Evolutionary conservation across 179 eudicot genomes (phyloP).

Genomic region (Carnegiea gigantea): DNA sequence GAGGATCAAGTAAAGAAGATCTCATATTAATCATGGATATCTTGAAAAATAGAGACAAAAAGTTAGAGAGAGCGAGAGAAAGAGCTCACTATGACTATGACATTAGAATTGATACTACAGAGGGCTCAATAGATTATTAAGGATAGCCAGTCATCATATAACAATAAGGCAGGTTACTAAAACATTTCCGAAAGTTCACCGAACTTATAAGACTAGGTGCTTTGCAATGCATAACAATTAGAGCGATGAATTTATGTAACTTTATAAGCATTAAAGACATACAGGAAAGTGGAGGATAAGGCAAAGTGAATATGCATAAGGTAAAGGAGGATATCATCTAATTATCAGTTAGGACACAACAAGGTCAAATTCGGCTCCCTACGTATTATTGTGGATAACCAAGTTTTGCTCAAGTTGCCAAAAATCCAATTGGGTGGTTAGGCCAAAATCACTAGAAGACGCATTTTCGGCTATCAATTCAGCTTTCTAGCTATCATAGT

Average conservation of each 20-base stretch:
- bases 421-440: neutral
- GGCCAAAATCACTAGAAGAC: neutral
- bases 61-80: constrained; percentile 15
- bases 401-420: neutral
- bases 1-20: neutral
- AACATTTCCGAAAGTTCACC: neutral
- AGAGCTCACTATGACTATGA: no score
- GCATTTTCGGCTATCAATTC: neutral
- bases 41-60: constrained; percentile 18
- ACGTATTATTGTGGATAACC: neutral
- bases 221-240: neutral
- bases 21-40: neutral
- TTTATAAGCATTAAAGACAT: no score
- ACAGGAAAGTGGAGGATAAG: neutral
- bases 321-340: neutral
- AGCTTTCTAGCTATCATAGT: neutral
- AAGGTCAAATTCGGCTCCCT: neutral
- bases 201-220: neutral
- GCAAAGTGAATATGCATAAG: neutral
- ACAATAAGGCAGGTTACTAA: neutral
- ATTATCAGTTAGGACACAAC: neutral
- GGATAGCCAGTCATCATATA: no score
- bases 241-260: neutral
- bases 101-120: neutral
- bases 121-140: no score